A percentile compares a stretch with the other conserved stretches of the same genome.
Evolutionary conservation across 2,329 filamentous ascomycete species (phyloP).

Genomic region (Rhynchosporium secalis): DNA sequence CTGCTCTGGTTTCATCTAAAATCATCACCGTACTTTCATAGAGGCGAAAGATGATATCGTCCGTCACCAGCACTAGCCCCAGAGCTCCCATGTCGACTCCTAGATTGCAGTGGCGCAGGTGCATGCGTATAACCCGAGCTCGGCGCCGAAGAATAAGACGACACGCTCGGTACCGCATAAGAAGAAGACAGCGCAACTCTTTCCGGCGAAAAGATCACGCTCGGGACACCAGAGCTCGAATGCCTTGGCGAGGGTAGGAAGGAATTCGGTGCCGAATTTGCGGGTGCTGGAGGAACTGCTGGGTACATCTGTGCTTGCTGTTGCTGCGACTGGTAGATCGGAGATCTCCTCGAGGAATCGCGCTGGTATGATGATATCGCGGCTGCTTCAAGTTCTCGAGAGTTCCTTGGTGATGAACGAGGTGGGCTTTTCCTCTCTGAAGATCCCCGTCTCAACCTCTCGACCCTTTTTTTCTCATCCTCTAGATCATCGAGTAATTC

Average conservation of each 20-base stretch:
- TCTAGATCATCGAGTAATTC: constrained; percentile 19
- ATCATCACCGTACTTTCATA: constrained; percentile 15
- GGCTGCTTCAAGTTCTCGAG: constrained; percentile 9
- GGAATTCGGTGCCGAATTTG: constrained; percentile 28
- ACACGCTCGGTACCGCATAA: constrained; percentile 2
- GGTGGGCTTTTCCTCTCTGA: background rate
- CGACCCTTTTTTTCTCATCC: constrained; percentile 14
- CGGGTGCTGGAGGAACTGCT: constrained; percentile 23
- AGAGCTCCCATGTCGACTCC: constrained; percentile 6
- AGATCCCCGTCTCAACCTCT: constrained; percentile 12
- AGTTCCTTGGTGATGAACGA: constrained; percentile 12
- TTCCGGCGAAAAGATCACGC: constrained; percentile 17
- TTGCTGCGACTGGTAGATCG: constrained; percentile 7
- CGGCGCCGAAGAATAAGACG: constrained; percentile 12
- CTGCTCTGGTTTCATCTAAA: background rate
- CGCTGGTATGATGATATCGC: constrained; percentile 5
- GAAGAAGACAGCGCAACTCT: constrained; percentile 18
- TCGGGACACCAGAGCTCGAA: constrained; percentile 1
- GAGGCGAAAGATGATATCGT: constrained; percentile 31
- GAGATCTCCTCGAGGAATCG: constrained; percentile 6
- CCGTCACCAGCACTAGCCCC: constrained; percentile 26
- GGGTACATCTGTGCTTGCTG: constrained; percentile 15
- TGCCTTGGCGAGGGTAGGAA: constrained; percentile 26
- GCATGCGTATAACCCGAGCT: constrained; percentile 1
- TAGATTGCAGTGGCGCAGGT: constrained; percentile 6